Conservation (phyloP, 305 asterid species). For the Ajuga reptans region DNA sequence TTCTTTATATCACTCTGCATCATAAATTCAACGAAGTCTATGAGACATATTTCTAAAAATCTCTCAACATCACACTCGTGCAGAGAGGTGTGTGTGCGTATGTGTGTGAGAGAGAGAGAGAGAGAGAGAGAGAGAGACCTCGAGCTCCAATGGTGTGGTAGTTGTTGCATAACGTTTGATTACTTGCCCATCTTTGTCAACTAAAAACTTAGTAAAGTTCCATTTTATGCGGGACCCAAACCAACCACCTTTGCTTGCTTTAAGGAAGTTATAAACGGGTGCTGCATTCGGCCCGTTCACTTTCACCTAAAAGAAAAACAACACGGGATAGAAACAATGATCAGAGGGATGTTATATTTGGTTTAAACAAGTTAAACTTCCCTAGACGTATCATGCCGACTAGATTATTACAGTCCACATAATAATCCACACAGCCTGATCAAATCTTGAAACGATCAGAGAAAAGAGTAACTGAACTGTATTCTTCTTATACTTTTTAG, state of each 20-base stretch:
- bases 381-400: neutral
- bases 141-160: conserved; percentile 63
- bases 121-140: conserved; percentile 37
- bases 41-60: neutral
- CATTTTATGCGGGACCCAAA: conserved; percentile 75
- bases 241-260: conserved; percentile 57
- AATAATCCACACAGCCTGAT: no score
- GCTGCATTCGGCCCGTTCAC: conserved; percentile 66
- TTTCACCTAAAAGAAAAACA: conserved; percentile 37
- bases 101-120: neutral
- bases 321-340: neutral
- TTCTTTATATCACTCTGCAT: conserved; percentile 57
- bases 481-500: no score
- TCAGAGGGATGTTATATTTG: neutral
- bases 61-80: neutral
- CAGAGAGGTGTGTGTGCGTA: neutral
- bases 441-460: no score
- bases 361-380: neutral
- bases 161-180: conserved; percentile 59
- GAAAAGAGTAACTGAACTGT: no score
- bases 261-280: conserved; percentile 71
- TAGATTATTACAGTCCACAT: no score
- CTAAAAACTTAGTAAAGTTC: conserved; percentile 90
- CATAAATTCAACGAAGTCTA: conserved; percentile 4
- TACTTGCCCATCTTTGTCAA: conserved; percentile 72